Evolutionary conservation across 257 asterid genomes (phyloP).

Genomic region (Scutellaria barbata): DNA sequence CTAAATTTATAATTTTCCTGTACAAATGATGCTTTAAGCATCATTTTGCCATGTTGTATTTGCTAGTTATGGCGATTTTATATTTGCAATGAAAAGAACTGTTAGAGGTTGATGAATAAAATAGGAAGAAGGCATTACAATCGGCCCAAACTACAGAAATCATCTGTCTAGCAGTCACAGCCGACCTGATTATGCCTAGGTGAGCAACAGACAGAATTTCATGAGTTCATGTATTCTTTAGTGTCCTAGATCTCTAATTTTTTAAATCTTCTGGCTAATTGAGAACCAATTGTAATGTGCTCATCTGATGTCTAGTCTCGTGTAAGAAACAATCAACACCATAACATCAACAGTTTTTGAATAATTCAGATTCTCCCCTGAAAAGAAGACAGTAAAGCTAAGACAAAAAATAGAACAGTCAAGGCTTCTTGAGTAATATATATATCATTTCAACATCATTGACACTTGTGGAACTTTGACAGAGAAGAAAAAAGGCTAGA

Average conservation of each 20-base stretch:
- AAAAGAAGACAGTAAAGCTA: conserved; percentile 28
- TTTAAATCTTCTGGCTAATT: background rate
- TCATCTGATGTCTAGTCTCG: background rate
- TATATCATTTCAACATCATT: background rate
- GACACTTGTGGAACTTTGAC: background rate
- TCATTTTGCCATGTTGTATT: background rate
- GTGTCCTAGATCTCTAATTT: background rate
- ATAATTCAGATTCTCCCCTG: background rate
- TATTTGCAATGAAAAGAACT: too few relatives aligned
- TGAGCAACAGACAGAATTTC: background rate
- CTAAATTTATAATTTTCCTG: background rate
- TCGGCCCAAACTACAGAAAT: background rate
- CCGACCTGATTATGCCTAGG: background rate
- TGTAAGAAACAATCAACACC: too few relatives aligned
- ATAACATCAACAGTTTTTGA: background rate
- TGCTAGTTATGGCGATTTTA: too few relatives aligned
- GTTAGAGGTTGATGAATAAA: too few relatives aligned
- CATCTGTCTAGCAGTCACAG: background rate
- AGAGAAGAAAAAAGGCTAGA: background rate
- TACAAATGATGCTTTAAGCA: background rate
- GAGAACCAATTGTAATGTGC: background rate
- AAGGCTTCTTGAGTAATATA: too few relatives aligned
- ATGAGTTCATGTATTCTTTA: background rate
- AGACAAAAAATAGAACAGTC: background rate
- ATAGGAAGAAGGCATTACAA: background rate